Evolutionary conservation across 495 filamentous ascomycete genomes (phyloP).

Genomic region (Penicillium canariense): DNA sequence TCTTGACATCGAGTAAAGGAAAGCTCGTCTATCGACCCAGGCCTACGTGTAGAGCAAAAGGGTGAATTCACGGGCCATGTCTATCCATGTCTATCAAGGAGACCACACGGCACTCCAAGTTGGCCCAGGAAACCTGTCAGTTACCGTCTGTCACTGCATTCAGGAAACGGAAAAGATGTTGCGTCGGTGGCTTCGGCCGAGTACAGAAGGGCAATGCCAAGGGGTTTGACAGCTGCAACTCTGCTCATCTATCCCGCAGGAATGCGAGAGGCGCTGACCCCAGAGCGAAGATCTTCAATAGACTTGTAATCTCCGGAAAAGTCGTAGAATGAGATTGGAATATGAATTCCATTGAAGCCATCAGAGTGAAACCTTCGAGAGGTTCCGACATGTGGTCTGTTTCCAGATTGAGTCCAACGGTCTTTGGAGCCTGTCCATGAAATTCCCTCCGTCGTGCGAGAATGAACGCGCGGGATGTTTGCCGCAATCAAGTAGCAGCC

Average conservation of each 20-base stretch:
- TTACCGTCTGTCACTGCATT: constrained; percentile 3
- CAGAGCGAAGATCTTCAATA: not conserved
- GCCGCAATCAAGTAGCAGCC: not conserved
- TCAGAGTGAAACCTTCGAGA: not conserved
- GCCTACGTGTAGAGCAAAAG: not conserved
- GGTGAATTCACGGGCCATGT: not conserved
- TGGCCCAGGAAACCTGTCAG: not conserved
- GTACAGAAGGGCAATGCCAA: not conserved
- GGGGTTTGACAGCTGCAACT: not conserved
- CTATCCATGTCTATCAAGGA: too few relatives aligned
- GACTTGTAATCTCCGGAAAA: not conserved
- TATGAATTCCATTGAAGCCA: not conserved
- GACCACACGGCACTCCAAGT: not conserved
- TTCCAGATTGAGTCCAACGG: not conserved
- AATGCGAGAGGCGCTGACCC: constrained; percentile 5
- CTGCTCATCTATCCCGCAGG: not conserved
- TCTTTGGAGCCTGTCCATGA: too few relatives aligned
- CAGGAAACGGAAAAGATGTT: not conserved
- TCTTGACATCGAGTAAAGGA: too few relatives aligned
- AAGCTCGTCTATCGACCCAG: not conserved
- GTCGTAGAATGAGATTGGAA: not conserved
- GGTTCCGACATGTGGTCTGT: not conserved
- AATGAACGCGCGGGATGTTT: too few relatives aligned
- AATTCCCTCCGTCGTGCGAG: too few relatives aligned
- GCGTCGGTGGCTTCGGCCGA: not conserved